Base-by-base conservation (phyloP, 768 basidiomycete genomes). In the Kwoniella newhampshirensis region DNA sequence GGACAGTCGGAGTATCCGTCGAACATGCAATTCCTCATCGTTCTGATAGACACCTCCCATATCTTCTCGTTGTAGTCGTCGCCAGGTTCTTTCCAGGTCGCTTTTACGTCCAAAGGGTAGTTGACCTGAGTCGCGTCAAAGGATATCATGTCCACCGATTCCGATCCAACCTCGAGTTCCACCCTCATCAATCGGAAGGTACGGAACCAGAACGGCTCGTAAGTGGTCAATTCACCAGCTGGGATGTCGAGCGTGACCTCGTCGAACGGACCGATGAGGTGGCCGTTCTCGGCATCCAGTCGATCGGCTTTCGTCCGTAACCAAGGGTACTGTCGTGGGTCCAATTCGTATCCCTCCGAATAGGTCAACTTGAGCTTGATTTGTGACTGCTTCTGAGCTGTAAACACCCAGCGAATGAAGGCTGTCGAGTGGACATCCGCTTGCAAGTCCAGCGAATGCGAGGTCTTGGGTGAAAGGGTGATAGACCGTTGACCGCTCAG, bases 1-100 rank as follows among this genome's bases (percentile, higher is more conserved):
- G 66, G 66, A 46, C 66, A 67, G 40, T 67, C 66, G 25, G 62
- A 64, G 46, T 67, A 67, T 15, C 59, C 66, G 40, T 67, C 66
- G 41, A 68, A 60, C 56, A 62, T 62, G 36, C 66, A 68, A 32
- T 68, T 68, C 23, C 63, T 27, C 57, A 68, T 51, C 15, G 63
- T 68, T 25, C 66, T 40, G 13, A 67, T 62, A 2, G 52, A 55
- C 11, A 67, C 51, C 30, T 64, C 62, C 56, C 59, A 64, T 5
- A 67, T 63, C 21, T 57, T 57, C 11, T 58, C 46, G 35, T 46
- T 54, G 15, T 55, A 53, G 17, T 50, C 53, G 23, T 57, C 50
- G 32, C 45, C 59, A 9, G 27, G 27, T 39, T 62, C 60, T 26
- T 53, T 32, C 62, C 62, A 67, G 25, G 20, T 40, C 0, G 59